phyloP scores from a whole-genome alignment of 2,329 filamentous ascomycete genomes.

The Tolypocladium sp. region DNA sequence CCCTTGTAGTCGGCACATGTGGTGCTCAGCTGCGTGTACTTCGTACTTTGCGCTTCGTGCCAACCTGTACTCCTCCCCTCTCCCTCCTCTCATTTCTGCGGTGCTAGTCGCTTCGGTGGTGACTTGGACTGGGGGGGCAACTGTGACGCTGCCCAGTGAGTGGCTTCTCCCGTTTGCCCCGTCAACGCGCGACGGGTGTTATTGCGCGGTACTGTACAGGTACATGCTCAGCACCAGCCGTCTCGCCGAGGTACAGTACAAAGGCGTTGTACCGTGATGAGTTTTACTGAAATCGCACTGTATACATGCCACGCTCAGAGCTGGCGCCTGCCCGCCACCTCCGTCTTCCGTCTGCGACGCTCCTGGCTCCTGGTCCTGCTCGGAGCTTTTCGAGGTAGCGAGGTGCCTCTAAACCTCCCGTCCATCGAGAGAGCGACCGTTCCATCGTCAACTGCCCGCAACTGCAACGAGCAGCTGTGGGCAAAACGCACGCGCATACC shows the following conservation, averaged over 20 bases:
- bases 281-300: constrained; percentile 17
- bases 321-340: neutral
- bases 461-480: neutral
- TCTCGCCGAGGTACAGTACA: constrained; percentile 26
- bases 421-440: neutral
- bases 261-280: constrained; percentile 18
- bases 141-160: neutral
- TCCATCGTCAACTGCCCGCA: neutral
- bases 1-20: neutral
- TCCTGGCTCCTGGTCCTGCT: neutral
- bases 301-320: constrained; percentile 18
- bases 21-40: neutral
- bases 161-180: neutral
- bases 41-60: neutral
- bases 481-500: neutral
- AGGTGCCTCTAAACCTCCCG: neutral
- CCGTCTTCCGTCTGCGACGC: neutral
- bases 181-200: constrained; percentile 1
- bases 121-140: neutral
- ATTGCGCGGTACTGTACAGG: constrained; percentile 28
- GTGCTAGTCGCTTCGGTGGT: neutral
- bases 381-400: neutral
- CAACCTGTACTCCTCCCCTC: neutral
- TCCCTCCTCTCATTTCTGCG: neutral
- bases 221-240: constrained; percentile 21